Evolutionary conservation across 2,329 filamentous ascomycete genomes (phyloP).

Genomic region (Dactylellina cionopaga): DNA sequence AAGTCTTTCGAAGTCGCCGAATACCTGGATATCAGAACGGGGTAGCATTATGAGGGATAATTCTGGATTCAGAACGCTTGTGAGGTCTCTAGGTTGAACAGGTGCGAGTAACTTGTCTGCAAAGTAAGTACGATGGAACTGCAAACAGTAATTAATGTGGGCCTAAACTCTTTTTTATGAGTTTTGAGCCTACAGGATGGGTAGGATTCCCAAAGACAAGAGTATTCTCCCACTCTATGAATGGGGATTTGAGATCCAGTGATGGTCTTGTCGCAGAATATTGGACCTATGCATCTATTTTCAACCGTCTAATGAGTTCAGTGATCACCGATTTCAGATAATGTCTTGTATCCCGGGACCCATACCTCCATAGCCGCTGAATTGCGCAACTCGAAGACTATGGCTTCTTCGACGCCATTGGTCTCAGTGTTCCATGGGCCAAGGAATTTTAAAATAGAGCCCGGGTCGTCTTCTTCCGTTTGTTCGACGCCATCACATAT

Average conservation of each 20-base stretch:
- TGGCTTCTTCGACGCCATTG: no score
- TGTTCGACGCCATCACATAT: no score
- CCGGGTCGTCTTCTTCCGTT: no score
- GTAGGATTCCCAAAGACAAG: conserved; percentile 5
- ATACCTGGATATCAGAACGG: neutral
- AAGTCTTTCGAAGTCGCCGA: neutral
- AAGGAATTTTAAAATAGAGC: no score
- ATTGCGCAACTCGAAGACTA: no score
- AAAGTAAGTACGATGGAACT: neutral
- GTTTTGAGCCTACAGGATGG: conserved; percentile 5
- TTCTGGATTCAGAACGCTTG: neutral
- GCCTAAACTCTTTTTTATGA: neutral
- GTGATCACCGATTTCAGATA: no score
- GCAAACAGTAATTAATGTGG: neutral
- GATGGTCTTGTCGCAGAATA: neutral
- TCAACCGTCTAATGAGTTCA: no score
- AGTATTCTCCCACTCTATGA: conserved; percentile 21
- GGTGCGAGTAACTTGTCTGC: neutral
- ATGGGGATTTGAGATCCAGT: conserved; percentile 2
- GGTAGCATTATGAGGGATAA: neutral
- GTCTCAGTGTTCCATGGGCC: no score
- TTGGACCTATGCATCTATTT: neutral
- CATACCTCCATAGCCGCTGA: no score
- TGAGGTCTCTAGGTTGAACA: neutral
- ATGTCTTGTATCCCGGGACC: no score